Conservation (phyloP, 2,329 filamentous ascomycete species). For the Colletotrichum spinosum region DNA sequence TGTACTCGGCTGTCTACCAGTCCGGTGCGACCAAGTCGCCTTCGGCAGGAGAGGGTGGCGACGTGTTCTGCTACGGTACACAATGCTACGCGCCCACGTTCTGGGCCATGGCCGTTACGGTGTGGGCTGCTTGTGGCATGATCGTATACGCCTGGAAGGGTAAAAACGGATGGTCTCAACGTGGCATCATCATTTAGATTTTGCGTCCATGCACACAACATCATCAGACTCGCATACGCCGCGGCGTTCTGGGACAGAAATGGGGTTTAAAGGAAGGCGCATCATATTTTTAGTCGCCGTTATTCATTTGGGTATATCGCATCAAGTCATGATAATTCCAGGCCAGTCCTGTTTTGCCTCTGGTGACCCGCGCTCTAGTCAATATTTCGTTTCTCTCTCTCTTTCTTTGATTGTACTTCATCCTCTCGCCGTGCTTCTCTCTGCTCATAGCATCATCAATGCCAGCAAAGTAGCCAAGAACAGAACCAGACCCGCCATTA, state of each 20-base stretch:
- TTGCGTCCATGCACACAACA: neutral
- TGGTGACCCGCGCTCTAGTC: neutral
- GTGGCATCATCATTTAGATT: slow-evolving; percentile 74
- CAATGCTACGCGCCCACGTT: slow-evolving; percentile 85
- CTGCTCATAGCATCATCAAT: slow-evolving; percentile 24
- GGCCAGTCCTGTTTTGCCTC: slow-evolving; percentile 34
- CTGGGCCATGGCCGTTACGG: slow-evolving; percentile 86
- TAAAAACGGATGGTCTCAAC: slow-evolving; percentile 77
- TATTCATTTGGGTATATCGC: slow-evolving; percentile 34
- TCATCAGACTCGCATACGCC: slow-evolving; percentile 21
- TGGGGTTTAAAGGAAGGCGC: slow-evolving; percentile 8
- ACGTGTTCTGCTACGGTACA: slow-evolving; percentile 81
- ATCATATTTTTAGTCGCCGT: slow-evolving; percentile 18
- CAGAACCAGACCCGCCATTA: slow-evolving; percentile 8
- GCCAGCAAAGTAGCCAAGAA: slow-evolving; percentile 10
- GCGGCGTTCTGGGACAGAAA: slow-evolving; percentile 18
- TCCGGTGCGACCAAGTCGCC: slow-evolving; percentile 64
- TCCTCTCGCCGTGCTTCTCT: slow-evolving; percentile 1
- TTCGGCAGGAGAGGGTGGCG: slow-evolving; percentile 51
- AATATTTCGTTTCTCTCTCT: no score
- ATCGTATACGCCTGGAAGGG: slow-evolving; percentile 88
- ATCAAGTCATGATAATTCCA: slow-evolving; percentile 28
- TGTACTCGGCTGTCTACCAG: slow-evolving; percentile 89
- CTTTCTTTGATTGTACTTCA: neutral
- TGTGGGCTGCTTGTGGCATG: slow-evolving; percentile 80